Evolutionary conservation across 2,329 filamentous ascomycete genomes (phyloP).

Genomic region (Westerdykella aurantiaca): DNA sequence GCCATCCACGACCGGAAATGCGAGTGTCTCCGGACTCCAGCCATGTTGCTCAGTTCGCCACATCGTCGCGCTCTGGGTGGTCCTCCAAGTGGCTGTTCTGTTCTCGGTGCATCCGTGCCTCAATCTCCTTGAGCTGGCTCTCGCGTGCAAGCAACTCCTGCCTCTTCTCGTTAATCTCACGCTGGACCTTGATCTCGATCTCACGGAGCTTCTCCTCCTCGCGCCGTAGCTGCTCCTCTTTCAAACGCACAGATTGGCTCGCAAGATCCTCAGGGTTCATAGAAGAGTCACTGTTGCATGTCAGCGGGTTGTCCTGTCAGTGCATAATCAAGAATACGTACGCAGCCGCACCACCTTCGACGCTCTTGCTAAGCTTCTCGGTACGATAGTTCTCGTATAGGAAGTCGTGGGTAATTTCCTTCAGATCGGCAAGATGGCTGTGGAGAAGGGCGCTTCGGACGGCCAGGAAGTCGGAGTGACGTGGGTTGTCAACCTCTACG

Average conservation of each 20-base stretch:
- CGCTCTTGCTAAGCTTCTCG: slow-evolving; percentile 99
- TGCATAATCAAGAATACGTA: slow-evolving; percentile 50
- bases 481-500: slow-evolving; percentile 97
- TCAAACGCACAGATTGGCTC: slow-evolving; percentile 93
- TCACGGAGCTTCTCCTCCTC: slow-evolving; percentile 99
- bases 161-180: slow-evolving; percentile 99
- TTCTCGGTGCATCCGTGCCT: slow-evolving; percentile 93
- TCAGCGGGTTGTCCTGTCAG: slow-evolving; percentile 13
- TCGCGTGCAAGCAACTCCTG: slow-evolving; percentile 96
- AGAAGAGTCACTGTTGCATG: slow-evolving; percentile 59
- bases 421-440: slow-evolving; percentile 95
- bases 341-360: slow-evolving; percentile 82
- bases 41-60: slow-evolving; percentile 1
- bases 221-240: slow-evolving; percentile 98
- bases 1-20: slow-evolving; percentile 18
- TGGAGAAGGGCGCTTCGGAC: slow-evolving; percentile 94
- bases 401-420: slow-evolving; percentile 99
- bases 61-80: slow-evolving; percentile 19
- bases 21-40: slow-evolving; percentile 5
- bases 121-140: slow-evolving; percentile 97
- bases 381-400: slow-evolving; percentile 99
- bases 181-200: slow-evolving; percentile 99
- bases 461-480: slow-evolving; percentile 96
- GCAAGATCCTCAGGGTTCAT: slow-evolving; percentile 98
- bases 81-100: slow-evolving; percentile 45